phyloP scores from a whole-genome alignment of 192 early-diverging fungal genomes.

The Gamsiella multidivaricata region DNA sequence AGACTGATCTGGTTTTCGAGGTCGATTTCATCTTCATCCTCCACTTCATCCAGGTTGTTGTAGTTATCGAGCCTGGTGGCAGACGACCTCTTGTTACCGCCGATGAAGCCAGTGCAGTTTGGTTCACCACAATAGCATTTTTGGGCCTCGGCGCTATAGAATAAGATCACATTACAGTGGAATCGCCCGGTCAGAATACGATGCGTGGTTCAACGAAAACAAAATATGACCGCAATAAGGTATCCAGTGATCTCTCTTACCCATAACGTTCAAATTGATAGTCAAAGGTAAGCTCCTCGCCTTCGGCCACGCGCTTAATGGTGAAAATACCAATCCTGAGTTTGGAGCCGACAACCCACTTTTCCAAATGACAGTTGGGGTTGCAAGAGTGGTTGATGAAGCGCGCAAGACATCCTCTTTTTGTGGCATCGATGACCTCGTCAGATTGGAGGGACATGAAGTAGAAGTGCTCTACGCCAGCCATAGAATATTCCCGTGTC shows the following conservation, averaged over 20 bases:
- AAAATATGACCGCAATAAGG: background rate
- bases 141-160: constrained; percentile 83
- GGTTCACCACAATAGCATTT: constrained; percentile 91
- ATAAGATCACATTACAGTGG: constrained; percentile 5
- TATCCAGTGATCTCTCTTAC: constrained; percentile 55
- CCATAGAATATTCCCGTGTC: constrained; percentile 80
- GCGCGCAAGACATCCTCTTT: constrained; percentile 91
- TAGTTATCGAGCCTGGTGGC: constrained; percentile 59
- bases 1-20: constrained; percentile 67
- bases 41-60: constrained; percentile 63
- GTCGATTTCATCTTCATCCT: constrained; percentile 65
- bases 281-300: constrained; percentile 96
- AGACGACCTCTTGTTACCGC: constrained; percentile 78
- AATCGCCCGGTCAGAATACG: background rate
- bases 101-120: constrained; percentile 92
- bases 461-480: constrained; percentile 93
- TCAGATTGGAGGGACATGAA: constrained; percentile 96
- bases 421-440: constrained; percentile 96
- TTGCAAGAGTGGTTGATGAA: constrained; percentile 99
- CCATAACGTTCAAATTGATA: constrained; percentile 98
- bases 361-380: constrained; percentile 95
- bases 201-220: no score
- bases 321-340: constrained; percentile 98
- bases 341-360: constrained; percentile 94
- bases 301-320: constrained; percentile 75